phyloP scores from a whole-genome alignment of 2,329 filamentous ascomycete species.

The Fusarium sp. region DNA sequence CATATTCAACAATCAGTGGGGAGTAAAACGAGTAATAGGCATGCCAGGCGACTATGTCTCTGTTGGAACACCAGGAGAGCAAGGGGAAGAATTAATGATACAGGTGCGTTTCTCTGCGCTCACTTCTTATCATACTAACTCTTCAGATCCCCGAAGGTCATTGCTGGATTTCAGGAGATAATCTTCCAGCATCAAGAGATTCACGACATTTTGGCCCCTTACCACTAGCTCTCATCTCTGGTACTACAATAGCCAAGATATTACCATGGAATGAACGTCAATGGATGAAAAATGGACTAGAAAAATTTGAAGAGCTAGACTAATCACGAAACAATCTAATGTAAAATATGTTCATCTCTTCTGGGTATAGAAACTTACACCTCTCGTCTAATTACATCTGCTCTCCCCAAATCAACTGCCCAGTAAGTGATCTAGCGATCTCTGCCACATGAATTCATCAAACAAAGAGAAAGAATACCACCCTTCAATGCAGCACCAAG shows the following conservation, averaged over 20 bases:
- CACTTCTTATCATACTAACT: slow-evolving; percentile 6
- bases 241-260: slow-evolving; percentile 80
- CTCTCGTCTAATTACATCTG: slow-evolving; percentile 54
- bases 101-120: slow-evolving; percentile 63
- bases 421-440: slow-evolving; percentile 38
- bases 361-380: slow-evolving; percentile 48
- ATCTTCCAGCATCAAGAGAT: slow-evolving; percentile 84
- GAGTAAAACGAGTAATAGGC: slow-evolving; percentile 83
- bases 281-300: slow-evolving; percentile 62
- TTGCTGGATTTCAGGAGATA: slow-evolving; percentile 92
- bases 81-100: slow-evolving; percentile 67
- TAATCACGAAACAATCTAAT: slow-evolving; percentile 18
- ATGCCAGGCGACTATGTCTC: slow-evolving; percentile 82
- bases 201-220: slow-evolving; percentile 88
- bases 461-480: slow-evolving; percentile 45
- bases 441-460: slow-evolving; percentile 53
- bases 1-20: slow-evolving; percentile 68
- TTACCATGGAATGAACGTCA: slow-evolving; percentile 64
- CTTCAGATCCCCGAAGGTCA: slow-evolving; percentile 87
- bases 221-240: slow-evolving; percentile 84
- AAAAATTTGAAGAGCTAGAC: slow-evolving; percentile 47
- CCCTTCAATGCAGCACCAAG: slow-evolving; percentile 19
- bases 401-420: slow-evolving; percentile 32
- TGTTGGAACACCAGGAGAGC: slow-evolving; percentile 69
- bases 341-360: slow-evolving; percentile 44